Evolutionary conservation across 108 stramenopile species (phyloP).

Genomic region (Stephanodiscus minutulus): DNA sequence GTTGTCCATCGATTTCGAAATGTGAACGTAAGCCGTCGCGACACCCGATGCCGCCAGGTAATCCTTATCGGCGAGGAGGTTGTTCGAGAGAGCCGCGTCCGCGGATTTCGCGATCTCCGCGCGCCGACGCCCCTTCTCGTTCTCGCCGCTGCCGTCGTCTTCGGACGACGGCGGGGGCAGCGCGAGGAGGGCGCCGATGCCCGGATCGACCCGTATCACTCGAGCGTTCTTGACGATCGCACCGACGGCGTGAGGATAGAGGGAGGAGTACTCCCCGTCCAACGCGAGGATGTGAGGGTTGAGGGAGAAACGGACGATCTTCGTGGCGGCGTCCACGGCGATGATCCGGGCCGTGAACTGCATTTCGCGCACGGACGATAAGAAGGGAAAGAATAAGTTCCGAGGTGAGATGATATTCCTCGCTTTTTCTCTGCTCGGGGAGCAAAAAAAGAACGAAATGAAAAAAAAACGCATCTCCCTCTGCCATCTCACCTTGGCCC

Average conservation of each 20-base stretch:
- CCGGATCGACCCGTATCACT: slow-evolving; percentile 80
- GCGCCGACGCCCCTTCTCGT: slow-evolving; percentile 15
- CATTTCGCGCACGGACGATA: neutral
- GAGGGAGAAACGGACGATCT: slow-evolving; percentile 79
- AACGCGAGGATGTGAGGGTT: slow-evolving; percentile 69
- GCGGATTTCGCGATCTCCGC: slow-evolving; percentile 10
- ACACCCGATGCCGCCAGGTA: slow-evolving; percentile 59
- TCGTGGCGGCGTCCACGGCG: slow-evolving; percentile 73
- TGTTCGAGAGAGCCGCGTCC: slow-evolving; percentile 47
- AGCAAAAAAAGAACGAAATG: neutral
- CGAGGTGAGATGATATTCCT: neutral
- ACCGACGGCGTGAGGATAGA: slow-evolving; percentile 54
- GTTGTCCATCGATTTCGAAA: slow-evolving; percentile 82
- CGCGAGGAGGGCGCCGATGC: slow-evolving; percentile 82
- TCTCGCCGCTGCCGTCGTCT: no score
- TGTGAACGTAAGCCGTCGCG: slow-evolving; percentile 80
- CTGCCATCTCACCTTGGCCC: slow-evolving; percentile 31
- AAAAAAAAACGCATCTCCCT: neutral
- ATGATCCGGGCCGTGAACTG: slow-evolving; percentile 78
- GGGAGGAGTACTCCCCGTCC: slow-evolving; percentile 20
- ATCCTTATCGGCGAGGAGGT: slow-evolving; percentile 45
- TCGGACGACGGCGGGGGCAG: slow-evolving; percentile 39
- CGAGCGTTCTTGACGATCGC: slow-evolving; percentile 63
- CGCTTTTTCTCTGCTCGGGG: no score
- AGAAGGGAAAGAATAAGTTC: slow-evolving; percentile 4